A percentile compares a stretch with the other conserved stretches of the same genome.
Conservation (phyloP, 225 moss, liverwort and hornwort species). For the Lunularia cruciata region DNA sequence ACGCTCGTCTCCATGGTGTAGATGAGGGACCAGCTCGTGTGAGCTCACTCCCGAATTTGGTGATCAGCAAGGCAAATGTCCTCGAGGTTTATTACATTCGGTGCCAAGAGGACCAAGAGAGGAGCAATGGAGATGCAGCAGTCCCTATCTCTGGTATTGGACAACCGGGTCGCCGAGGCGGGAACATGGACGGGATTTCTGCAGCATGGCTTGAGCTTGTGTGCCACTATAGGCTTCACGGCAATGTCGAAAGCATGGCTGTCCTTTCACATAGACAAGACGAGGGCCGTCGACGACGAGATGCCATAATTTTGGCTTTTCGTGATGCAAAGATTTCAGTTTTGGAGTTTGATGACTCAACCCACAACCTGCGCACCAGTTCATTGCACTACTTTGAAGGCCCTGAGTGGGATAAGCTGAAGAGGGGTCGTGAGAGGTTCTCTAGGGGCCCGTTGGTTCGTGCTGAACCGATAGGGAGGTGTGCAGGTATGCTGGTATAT, state of each 20-base stretch:
- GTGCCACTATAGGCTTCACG: constrained; percentile 91
- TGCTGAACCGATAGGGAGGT: constrained; percentile 86
- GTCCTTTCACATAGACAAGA: constrained; percentile 84
- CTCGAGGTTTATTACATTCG: constrained; percentile 87
- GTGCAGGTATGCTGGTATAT: constrained; percentile 89
- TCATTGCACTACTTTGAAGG: constrained; percentile 99
- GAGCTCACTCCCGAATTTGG: constrained; percentile 82
- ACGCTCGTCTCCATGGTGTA: constrained; percentile 46
- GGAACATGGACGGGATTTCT: constrained; percentile 79
- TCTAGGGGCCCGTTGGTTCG: constrained; percentile 78
- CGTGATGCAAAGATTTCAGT: constrained; percentile 93
- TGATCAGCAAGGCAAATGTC: constrained; percentile 84
- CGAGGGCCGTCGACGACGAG: constrained; percentile 76
- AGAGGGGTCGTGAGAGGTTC: constrained; percentile 88
- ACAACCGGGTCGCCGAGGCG: constrained; percentile 71
- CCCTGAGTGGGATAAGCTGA: constrained; percentile 86
- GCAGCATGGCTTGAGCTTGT: constrained; percentile 94
- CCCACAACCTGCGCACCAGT: constrained; percentile 80
- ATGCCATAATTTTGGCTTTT: constrained; percentile 84
- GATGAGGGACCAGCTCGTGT: constrained; percentile 49
- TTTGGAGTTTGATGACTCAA: constrained; percentile 82
- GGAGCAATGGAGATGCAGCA: constrained; percentile 33
- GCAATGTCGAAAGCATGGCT: constrained; percentile 96
- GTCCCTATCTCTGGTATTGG: constrained; percentile 41
- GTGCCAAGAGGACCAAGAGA: constrained; percentile 71